Percentiles rank a stretch among this genome's conserved stretches.
These are phyloP conservation scores for Adiantum capillusveneris DNA, from an alignment of 75 land plant genomes.

Conservation along the genomic window DNA sequence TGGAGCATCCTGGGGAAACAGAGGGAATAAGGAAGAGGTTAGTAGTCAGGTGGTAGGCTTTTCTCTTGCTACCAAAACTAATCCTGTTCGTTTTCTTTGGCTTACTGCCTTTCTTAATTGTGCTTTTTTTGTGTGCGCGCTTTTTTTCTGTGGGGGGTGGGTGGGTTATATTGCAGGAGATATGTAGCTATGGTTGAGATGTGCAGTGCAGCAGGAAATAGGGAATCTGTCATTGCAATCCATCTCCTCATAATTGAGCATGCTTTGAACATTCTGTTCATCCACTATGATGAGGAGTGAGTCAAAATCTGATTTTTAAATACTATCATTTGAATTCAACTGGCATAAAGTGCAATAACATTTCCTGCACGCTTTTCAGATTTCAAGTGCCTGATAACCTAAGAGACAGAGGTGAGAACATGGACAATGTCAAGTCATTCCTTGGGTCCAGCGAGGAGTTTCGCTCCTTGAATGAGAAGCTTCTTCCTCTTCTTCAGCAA, in stretches of 20 bases:
- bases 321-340: no score
- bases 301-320: neutral
- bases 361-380: neutral
- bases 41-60: neutral
- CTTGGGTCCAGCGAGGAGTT: slow-evolving; percentile 21
- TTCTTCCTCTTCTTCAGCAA: slow-evolving; percentile 58
- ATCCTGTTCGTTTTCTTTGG: neutral
- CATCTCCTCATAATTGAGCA: slow-evolving; percentile 62
- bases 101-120: neutral
- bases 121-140: no score
- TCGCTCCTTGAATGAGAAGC: slow-evolving; percentile 35
- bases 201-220: slow-evolving; percentile 78
- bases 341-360: no score
- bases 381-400: slow-evolving; percentile 15
- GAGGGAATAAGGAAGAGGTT: slow-evolving; percentile 81
- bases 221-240: slow-evolving; percentile 47
- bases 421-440: slow-evolving; percentile 7
- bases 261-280: slow-evolving; percentile 54
- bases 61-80: neutral
- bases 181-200: slow-evolving; percentile 90
- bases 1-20: slow-evolving; percentile 41
- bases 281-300: slow-evolving; percentile 73
- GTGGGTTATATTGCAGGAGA: slow-evolving; percentile 62
- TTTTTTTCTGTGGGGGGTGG: no score
- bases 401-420: neutral